A percentile compares a stretch with the other conserved stretches of the same genome.
Conservation (phyloP, 1,284 basidiomycete genomes). For the Bondarzewia mesenterica region DNA sequence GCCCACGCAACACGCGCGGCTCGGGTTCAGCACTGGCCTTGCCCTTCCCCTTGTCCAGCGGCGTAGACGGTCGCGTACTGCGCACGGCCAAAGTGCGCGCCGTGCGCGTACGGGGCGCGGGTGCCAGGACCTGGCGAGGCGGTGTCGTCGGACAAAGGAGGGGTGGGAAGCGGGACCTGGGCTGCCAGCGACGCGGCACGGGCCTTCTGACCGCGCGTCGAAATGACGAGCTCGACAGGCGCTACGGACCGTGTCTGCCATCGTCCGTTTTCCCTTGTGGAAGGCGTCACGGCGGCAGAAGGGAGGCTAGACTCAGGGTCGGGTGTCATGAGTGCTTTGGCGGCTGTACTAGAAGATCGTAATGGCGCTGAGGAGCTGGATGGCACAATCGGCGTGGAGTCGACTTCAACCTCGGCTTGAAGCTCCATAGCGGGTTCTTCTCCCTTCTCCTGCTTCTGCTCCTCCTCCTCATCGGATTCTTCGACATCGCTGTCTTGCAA, state of each 20-base stretch:
- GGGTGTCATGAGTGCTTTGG: conserved; percentile 25
- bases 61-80: background rate
- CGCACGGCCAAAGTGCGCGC: background rate
- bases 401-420: conserved; percentile 19
- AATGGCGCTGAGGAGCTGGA: conserved; percentile 16
- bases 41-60: conserved; percentile 14
- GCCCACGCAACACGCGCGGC: conserved; percentile 17
- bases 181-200: conserved; percentile 10
- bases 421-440: conserved; percentile 32
- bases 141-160: conserved; percentile 26
- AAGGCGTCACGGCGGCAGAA: background rate
- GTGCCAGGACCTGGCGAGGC: conserved; percentile 9
- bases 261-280: background rate
- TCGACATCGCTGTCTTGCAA: conserved; percentile 23
- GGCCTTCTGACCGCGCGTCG: conserved; percentile 51
- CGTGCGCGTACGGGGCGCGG: conserved; percentile 3
- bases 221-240: conserved; percentile 46
- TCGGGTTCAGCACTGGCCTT: conserved; percentile 16
- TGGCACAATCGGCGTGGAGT: conserved; percentile 27
- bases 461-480: conserved; percentile 33
- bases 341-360: conserved; percentile 15
- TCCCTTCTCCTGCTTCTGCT: too few relatives aligned
- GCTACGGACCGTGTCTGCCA: conserved; percentile 11
- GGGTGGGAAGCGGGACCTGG: conserved; percentile 24
- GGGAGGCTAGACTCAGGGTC: conserved; percentile 19